Percentiles rank a stretch among this genome's conserved stretches.
These are phyloP conservation scores for Nicotiana rustica DNA, from an alignment of 305 asterid genomes.

Conservation along the genomic window DNA sequence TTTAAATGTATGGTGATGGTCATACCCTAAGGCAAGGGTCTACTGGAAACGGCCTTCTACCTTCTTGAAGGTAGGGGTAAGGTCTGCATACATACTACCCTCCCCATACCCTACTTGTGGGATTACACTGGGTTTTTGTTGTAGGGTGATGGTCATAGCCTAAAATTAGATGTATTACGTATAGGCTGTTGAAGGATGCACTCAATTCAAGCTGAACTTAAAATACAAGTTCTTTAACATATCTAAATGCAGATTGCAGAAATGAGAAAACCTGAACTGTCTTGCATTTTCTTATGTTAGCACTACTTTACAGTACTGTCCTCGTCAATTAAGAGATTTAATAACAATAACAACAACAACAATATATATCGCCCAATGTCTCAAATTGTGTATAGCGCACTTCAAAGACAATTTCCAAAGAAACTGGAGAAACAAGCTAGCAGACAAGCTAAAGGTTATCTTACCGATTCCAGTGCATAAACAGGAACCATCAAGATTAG, in stretches of 20 bases:
- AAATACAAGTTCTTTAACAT: background rate
- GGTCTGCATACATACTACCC: no score
- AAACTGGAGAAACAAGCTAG: slow-evolving; percentile 9
- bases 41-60: no score
- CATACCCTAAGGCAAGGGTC: background rate
- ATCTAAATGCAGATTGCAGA: slow-evolving; percentile 10
- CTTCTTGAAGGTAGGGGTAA: no score
- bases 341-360: background rate
- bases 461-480: slow-evolving; percentile 97
- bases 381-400: background rate
- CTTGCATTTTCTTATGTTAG: slow-evolving; percentile 23
- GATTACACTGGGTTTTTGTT: no score
- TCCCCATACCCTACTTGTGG: no score
- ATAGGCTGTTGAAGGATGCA: background rate
- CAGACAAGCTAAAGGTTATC: slow-evolving; percentile 38
- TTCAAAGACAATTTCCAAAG: background rate
- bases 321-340: slow-evolving; percentile 2
- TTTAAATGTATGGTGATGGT: background rate
- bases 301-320: background rate
- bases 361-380: background rate
- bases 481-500: slow-evolving; percentile 98
- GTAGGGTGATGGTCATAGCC: background rate
- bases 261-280: slow-evolving; percentile 23
- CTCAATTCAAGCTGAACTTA: background rate
- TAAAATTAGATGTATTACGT: slow-evolving; percentile 5